Evolutionary conservation across 2,329 filamentous ascomycete species (phyloP).

Genomic region (Penicillium sp.): DNA sequence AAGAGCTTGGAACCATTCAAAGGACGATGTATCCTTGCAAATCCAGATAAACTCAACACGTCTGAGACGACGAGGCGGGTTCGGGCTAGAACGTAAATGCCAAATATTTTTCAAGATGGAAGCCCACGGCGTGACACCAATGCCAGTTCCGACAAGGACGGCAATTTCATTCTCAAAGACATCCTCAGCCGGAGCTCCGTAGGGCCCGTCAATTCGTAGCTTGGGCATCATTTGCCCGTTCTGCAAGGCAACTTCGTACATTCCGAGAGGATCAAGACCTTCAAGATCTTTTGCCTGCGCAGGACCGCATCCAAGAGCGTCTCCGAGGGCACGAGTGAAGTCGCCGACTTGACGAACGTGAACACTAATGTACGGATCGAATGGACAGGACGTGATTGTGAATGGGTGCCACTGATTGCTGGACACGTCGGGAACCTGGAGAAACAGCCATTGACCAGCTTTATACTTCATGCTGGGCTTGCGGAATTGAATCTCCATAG

Average conservation of each 20-base stretch:
- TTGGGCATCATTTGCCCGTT: constrained; percentile 91
- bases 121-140: constrained; percentile 85
- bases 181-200: constrained; percentile 95
- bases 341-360: constrained; percentile 97
- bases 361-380: constrained; percentile 91
- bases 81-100: constrained; percentile 88
- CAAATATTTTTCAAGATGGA: constrained; percentile 97
- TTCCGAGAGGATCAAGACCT: constrained; percentile 86
- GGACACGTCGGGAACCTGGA: constrained; percentile 89
- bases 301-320: constrained; percentile 88
- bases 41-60: constrained; percentile 99
- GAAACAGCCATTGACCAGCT: constrained; percentile 96
- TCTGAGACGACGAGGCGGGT: constrained; percentile 85
- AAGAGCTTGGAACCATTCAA: constrained; percentile 98
- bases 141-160: constrained; percentile 79
- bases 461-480: constrained; percentile 99
- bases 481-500: constrained; percentile 94
- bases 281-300: constrained; percentile 91
- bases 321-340: constrained; percentile 91
- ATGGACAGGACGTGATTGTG: constrained; percentile 97
- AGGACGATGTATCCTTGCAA: constrained; percentile 91
- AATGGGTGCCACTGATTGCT: constrained; percentile 97
- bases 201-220: constrained; percentile 91
- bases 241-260: constrained; percentile 96
- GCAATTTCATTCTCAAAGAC: constrained; percentile 92